Conservation (phyloP, 139 green algal genomes). For the Closterium sp. region DNA sequence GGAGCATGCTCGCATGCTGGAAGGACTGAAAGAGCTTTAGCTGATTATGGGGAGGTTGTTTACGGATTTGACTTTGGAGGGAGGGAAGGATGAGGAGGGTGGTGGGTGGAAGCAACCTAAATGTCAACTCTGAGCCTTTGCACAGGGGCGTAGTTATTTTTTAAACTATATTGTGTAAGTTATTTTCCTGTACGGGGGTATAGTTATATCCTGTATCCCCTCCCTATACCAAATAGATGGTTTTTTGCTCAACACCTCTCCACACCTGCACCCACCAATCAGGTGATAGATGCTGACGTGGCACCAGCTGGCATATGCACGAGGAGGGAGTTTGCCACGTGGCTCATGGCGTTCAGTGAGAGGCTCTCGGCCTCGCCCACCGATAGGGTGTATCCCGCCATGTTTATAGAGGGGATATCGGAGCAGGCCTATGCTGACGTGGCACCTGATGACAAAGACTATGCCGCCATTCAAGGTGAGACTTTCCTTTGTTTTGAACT, state of each 20-base stretch:
- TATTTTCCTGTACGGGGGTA: too few relatives aligned
- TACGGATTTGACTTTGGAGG: background rate
- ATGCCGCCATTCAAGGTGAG: conserved; percentile 42
- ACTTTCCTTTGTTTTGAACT: background rate
- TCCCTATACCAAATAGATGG: too few relatives aligned
- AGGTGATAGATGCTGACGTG: conserved; percentile 42
- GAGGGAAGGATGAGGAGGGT: background rate
- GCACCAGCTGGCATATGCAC: conserved; percentile 38
- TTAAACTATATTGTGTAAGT: too few relatives aligned
- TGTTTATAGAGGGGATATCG: conserved; percentile 37
- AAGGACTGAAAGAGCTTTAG: background rate
- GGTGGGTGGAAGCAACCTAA: too few relatives aligned
- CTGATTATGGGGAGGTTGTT: background rate
- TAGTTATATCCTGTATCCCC: too few relatives aligned
- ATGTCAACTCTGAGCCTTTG: too few relatives aligned
- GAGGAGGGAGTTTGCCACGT: conserved; percentile 32
- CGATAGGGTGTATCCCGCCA: conserved; percentile 22
- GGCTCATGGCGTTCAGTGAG: conserved; percentile 9
- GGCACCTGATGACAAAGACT: conserved; percentile 26
- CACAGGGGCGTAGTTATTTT: too few relatives aligned
- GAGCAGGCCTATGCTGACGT: conserved; percentile 40
- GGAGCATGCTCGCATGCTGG: background rate
- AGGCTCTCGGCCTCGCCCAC: too few relatives aligned
- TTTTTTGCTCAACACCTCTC: too few relatives aligned
- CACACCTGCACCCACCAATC: background rate